Evolutionary conservation across 139 green algal species (phyloP).

Genomic region (Tetradesmus lagerheimii): DNA sequence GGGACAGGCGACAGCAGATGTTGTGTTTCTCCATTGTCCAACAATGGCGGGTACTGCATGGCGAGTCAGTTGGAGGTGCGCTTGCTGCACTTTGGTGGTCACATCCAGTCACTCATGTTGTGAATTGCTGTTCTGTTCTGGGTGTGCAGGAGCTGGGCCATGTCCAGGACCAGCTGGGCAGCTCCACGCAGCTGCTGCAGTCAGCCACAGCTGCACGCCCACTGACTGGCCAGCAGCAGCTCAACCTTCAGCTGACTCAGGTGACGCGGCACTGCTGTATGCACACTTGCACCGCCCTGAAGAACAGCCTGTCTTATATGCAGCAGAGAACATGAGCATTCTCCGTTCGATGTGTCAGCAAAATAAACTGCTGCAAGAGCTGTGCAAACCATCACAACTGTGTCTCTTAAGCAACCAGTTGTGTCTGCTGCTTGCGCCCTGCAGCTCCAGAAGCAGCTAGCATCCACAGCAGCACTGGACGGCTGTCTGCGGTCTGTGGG

Average conservation of each 20-base stretch:
- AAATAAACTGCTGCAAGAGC: neutral
- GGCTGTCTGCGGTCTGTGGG: slow-evolving; percentile 62
- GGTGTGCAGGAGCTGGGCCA: slow-evolving; percentile 3
- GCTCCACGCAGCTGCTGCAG: neutral
- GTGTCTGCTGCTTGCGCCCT: neutral
- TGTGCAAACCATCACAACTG: neutral
- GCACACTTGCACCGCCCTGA: neutral
- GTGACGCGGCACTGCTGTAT: neutral
- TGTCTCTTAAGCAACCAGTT: neutral
- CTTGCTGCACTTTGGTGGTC: no score
- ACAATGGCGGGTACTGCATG: no score
- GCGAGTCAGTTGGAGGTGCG: no score
- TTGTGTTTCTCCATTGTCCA: no score
- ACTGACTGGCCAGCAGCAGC: slow-evolving; percentile 4
- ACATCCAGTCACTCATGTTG: no score
- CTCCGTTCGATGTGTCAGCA: neutral
- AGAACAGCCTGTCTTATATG: neutral
- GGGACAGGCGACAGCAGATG: no score
- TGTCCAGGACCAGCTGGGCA: neutral
- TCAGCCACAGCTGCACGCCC: neutral
- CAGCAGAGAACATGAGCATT: neutral
- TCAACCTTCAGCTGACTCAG: slow-evolving; percentile 13
- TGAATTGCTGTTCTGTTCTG: no score
- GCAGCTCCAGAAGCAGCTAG: slow-evolving; percentile 46
- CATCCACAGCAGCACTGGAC: slow-evolving; percentile 60